Evolutionary conservation across 495 filamentous ascomycete species (phyloP).

Genomic region (Penicillium desertorum): DNA sequence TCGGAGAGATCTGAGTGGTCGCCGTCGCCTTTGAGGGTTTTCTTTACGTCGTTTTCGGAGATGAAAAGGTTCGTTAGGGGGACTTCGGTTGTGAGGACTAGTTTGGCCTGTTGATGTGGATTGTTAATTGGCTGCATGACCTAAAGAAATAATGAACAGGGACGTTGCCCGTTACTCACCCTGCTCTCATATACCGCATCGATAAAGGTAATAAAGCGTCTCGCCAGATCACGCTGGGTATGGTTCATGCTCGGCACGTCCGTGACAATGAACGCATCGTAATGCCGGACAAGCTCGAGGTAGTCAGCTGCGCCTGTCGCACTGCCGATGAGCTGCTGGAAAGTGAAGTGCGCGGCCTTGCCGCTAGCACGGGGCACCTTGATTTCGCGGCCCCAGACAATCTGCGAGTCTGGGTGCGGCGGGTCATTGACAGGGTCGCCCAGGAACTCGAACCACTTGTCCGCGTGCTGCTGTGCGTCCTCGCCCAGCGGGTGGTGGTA

Average conservation of each 20-base stretch:
- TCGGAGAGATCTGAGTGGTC: conserved; percentile 67
- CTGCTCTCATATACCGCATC: conserved; percentile 87
- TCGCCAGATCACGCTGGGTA: conserved; percentile 79
- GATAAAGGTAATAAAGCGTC: conserved; percentile 95
- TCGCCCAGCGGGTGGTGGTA: conserved; percentile 84
- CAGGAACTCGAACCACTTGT: conserved; percentile 93
- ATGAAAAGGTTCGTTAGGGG: conserved; percentile 86
- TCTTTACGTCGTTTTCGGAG: conserved; percentile 69
- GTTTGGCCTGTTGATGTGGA: conserved; percentile 67
- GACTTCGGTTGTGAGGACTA: conserved; percentile 86
- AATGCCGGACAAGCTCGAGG: conserved; percentile 85
- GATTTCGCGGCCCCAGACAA: conserved; percentile 93
- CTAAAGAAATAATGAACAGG: neutral
- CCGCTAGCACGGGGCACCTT: conserved; percentile 85
- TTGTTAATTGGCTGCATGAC: neutral
- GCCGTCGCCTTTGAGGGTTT: conserved; percentile 34
- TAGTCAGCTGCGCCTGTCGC: conserved; percentile 94
- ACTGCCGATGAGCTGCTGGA: conserved; percentile 81
- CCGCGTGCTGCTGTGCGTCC: conserved; percentile 73
- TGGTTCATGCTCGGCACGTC: conserved; percentile 90
- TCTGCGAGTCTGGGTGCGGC: conserved; percentile 72
- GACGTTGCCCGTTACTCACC: conserved; percentile 39
- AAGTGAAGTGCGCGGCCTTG: conserved; percentile 82
- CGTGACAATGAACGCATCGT: conserved; percentile 88
- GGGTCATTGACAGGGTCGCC: conserved; percentile 78